Conservation (phyloP, 495 filamentous ascomycete species). For the Penicillium lividum region DNA sequence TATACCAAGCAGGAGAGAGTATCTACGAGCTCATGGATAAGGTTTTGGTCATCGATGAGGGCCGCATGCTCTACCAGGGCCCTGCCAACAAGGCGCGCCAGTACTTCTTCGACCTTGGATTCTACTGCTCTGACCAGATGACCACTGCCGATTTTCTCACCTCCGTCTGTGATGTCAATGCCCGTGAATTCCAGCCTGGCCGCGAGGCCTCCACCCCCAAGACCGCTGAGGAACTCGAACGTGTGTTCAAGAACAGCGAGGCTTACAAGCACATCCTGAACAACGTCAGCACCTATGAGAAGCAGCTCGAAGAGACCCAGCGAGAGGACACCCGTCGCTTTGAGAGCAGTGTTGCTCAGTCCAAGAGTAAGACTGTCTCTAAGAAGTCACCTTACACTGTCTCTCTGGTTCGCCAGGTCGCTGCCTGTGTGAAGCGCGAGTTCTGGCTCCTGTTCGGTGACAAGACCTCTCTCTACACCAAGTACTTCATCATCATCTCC, state of each 20-base stretch:
- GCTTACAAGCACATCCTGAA: slow-evolving; percentile 54
- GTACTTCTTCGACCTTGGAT: slow-evolving; percentile 72
- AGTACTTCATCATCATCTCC: slow-evolving; percentile 73
- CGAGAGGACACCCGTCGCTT: slow-evolving; percentile 68
- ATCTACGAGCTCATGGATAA: slow-evolving; percentile 85
- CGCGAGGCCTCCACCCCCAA: slow-evolving; percentile 63
- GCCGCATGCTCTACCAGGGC: slow-evolving; percentile 65
- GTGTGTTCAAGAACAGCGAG: slow-evolving; percentile 54
- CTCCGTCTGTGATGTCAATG: slow-evolving; percentile 72
- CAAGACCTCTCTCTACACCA: slow-evolving; percentile 70
- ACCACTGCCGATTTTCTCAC: slow-evolving; percentile 79
- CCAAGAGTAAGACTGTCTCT: slow-evolving; percentile 64
- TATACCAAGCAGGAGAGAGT: slow-evolving; percentile 82
- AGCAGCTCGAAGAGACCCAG: slow-evolving; percentile 57
- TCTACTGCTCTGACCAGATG: slow-evolving; percentile 63
- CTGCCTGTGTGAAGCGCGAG: slow-evolving; percentile 70
- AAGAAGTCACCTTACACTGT: slow-evolving; percentile 73
- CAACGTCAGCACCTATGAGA: slow-evolving; percentile 62
- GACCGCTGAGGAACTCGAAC: slow-evolving; percentile 64
- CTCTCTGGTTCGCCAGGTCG: slow-evolving; percentile 65
- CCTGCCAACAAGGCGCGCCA: slow-evolving; percentile 61
- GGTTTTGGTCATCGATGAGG: slow-evolving; percentile 66
- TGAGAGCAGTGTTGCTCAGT: slow-evolving; percentile 65
- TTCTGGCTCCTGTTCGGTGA: slow-evolving; percentile 78
- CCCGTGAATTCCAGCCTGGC: slow-evolving; percentile 63